Evolutionary conservation across 805 yeast genomes (phyloP).

Genomic region (Yarrowia hollandica): DNA sequence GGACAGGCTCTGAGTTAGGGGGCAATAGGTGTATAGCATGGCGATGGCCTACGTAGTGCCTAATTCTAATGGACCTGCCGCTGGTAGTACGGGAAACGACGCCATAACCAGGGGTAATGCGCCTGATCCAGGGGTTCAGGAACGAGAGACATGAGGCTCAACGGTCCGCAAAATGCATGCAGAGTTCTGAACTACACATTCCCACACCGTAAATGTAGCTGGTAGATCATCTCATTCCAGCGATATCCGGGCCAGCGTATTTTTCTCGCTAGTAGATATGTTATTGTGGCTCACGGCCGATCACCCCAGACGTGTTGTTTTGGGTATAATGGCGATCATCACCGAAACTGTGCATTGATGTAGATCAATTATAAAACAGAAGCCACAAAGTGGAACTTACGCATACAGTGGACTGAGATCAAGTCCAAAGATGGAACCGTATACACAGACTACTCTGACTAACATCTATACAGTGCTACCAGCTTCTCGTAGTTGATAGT

Average conservation of each 20-base stretch:
- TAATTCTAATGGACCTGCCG: slow-evolving; percentile 2
- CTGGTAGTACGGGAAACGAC: slow-evolving; percentile 1
- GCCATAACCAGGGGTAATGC: neutral
- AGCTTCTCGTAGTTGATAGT: too few relatives aligned
- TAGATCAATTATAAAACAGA: slow-evolving; percentile 7
- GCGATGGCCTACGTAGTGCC: slow-evolving; percentile 2
- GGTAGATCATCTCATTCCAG: slow-evolving; percentile 13
- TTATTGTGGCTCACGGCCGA: slow-evolving; percentile 21
- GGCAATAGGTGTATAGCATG: neutral
- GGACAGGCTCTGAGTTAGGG: slow-evolving; percentile 23
- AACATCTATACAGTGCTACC: slow-evolving; percentile 9
- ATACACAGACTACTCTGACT: neutral
- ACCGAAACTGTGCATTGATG: slow-evolving; percentile 20
- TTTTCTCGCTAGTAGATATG: neutral
- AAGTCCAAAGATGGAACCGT: neutral
- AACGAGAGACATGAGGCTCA: neutral
- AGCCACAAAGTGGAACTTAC: neutral
- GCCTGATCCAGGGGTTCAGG: slow-evolving; percentile 6
- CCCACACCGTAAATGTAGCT: neutral
- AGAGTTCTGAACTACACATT: neutral
- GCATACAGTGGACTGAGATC: neutral
- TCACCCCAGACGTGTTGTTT: slow-evolving; percentile 27
- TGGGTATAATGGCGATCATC: slow-evolving; percentile 1
- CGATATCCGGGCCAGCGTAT: neutral
- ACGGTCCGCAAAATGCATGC: neutral